Conservation (phyloP, 208 protist species). For the Crithidia mellificae region DNA sequence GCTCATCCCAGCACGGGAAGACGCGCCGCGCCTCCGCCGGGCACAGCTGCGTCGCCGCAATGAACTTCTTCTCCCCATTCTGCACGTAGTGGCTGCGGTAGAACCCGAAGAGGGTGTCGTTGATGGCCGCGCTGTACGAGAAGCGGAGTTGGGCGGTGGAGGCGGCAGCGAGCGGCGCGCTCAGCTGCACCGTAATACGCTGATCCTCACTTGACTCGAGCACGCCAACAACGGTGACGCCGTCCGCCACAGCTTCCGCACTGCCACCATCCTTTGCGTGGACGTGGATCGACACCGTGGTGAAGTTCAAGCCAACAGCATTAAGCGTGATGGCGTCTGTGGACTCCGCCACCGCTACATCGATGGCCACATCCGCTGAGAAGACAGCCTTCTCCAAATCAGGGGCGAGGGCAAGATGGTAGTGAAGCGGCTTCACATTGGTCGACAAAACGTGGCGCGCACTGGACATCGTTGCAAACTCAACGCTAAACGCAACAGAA, state of each 20-base stretch:
- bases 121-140: constrained; percentile 87
- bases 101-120: constrained; percentile 92
- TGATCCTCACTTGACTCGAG: constrained; percentile 35
- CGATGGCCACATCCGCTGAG: constrained; percentile 55
- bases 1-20: constrained; percentile 97
- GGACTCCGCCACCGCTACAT: constrained; percentile 25
- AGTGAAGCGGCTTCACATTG: constrained; percentile 55
- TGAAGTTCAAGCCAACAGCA: constrained; percentile 55
- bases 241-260: neutral
- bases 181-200: constrained; percentile 35
- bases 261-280: neutral
- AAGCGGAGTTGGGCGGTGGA: constrained; percentile 59
- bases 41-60: constrained; percentile 94
- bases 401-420: constrained; percentile 59
- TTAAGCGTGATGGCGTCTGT: constrained; percentile 68
- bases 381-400: constrained; percentile 76
- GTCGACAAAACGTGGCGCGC: constrained; percentile 60
- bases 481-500: no score
- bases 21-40: constrained; percentile 89
- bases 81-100: constrained; percentile 92
- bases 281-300: constrained; percentile 32
- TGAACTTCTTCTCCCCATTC: constrained; percentile 57
- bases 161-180: constrained; percentile 15
- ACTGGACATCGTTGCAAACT: constrained; percentile 22
- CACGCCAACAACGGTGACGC: constrained; percentile 31